Percentiles rank a stretch among this genome's conserved stretches.
Conservation (phyloP, 805 yeast species). For the Metschnikowia baotianmanensis region DNA sequence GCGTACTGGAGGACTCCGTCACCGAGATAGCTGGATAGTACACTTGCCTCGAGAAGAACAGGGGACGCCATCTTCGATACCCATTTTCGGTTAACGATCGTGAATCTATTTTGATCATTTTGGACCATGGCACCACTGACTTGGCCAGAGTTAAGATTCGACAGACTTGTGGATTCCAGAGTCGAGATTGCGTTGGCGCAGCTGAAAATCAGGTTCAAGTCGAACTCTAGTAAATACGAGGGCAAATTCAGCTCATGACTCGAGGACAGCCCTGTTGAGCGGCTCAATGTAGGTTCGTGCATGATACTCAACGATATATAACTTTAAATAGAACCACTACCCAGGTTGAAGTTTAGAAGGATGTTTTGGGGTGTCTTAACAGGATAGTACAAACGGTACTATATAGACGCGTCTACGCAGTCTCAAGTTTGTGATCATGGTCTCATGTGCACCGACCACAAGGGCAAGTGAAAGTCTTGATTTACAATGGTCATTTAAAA, state of each 20-base stretch:
- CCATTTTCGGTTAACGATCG: constrained; percentile 8
- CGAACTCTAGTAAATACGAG: constrained; percentile 15
- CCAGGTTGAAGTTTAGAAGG: no score
- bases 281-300: background rate
- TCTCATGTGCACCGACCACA: no score
- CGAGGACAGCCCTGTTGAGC: background rate
- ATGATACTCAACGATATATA: background rate
- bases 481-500: no score
- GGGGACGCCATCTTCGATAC: constrained; percentile 9
- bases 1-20: constrained; percentile 1
- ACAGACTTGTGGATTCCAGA: background rate
- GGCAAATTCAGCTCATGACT: background rate
- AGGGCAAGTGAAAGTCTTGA: no score
- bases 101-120: no score
- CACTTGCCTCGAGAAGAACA: constrained; percentile 1
- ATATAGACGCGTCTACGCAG: no score
- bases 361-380: no score
- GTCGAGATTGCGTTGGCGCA: constrained; percentile 5
- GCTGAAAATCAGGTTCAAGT: constrained; percentile 15
- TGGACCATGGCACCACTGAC: no score
- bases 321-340: no score
- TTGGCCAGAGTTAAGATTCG: no score
- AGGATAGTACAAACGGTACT: no score
- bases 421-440: no score
- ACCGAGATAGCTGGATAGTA: constrained; percentile 8